Conservation (phyloP, 2,329 filamentous ascomycete species). For the Stagonosporopsis vannaccii region DNA sequence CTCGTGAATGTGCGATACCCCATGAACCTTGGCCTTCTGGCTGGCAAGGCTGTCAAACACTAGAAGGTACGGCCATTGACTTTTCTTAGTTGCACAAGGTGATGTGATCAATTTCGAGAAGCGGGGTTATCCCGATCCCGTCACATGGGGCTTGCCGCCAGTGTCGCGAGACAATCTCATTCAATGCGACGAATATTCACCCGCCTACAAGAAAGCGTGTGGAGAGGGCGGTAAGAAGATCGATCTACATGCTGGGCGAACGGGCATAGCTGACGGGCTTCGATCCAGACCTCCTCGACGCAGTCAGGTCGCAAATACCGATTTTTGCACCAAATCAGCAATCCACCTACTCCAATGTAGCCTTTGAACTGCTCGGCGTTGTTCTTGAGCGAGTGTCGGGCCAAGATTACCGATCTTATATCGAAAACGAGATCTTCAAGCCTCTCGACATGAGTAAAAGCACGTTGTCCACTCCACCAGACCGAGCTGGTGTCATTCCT, state of each 20-base stretch:
- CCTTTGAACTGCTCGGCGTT: constrained; percentile 52
- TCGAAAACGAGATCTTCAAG: constrained; percentile 50
- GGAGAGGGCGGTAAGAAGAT: constrained; percentile 24
- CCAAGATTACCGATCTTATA: constrained; percentile 48
- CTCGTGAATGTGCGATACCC: constrained; percentile 46
- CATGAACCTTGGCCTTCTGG: not conserved
- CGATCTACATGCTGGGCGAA: no score
- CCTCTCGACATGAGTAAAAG: constrained; percentile 45
- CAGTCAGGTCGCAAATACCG: constrained; percentile 41
- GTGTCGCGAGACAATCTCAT: constrained; percentile 40
- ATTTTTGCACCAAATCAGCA: constrained; percentile 53
- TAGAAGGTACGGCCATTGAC: constrained; percentile 37
- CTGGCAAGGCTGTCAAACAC: constrained; percentile 19
- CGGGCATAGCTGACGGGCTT: constrained; percentile 16
- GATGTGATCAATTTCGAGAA: constrained; percentile 37
- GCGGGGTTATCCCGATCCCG: constrained; percentile 2
- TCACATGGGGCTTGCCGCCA: constrained; percentile 46
- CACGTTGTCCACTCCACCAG: constrained; percentile 36
- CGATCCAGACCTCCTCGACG: constrained; percentile 41
- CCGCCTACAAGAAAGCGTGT: constrained; percentile 42
- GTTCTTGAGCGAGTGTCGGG: constrained; percentile 50
- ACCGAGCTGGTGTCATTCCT: constrained; percentile 51
- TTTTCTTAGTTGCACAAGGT: constrained; percentile 36
- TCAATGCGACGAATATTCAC: constrained; percentile 46
- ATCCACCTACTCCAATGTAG: constrained; percentile 54